Base-by-base conservation (phyloP, 169 alveolate genomes). In the Eimeria zaria region DNA sequence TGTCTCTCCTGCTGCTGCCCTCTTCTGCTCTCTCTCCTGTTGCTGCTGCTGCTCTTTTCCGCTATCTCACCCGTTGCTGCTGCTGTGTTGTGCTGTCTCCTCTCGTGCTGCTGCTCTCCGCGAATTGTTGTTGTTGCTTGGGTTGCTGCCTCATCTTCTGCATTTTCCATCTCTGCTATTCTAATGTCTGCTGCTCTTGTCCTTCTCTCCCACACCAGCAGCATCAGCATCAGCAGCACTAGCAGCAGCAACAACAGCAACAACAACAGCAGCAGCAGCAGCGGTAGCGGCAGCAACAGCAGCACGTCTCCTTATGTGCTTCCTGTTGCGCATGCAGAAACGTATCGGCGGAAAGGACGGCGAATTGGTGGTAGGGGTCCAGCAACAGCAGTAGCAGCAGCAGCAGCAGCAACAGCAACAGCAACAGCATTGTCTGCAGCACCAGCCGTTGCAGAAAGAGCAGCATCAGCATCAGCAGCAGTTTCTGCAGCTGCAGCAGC, bases 211-310 rank as follows among this genome's bases (percentile, higher is more conserved):
- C n/a, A n/a, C n/a, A n/a, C n/a, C n/a, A n/a, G n/a, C n/a, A n/a
- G n/a, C n/a, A n/a, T n/a, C n/a, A n/a, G n/a, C n/a, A n/a, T n/a
- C n/a, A n/a, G n/a, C n/a, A n/a, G n/a, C n/a, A n/a, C n/a, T n/a
- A 2, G 44, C 14, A 69, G 6, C n/a, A 69, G 81, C n/a, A 3
- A 69, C 14, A 69, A 3, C n/a, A 69, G n/a, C n/a, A n/a, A n/a
- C n/a, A n/a, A 36, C 7, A 0, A 41, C n/a, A 69, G 81, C 81
- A 24, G 62, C 88, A 41, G 88, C 88, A 78, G 88, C 67, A 41
- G 7, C 60, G 27, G 88, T 9, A 76, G 88, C 88, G 12, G 88
- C 88, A 76, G 60, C 88, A 76, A 24, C 64, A 76, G 90, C 90
- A 81, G 73, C 90, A 33, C 0, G 80, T 39, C 48, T 69, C 14